Base-by-base conservation (phyloP, 805 yeast genomes). In the Candida tammaniensis region DNA sequence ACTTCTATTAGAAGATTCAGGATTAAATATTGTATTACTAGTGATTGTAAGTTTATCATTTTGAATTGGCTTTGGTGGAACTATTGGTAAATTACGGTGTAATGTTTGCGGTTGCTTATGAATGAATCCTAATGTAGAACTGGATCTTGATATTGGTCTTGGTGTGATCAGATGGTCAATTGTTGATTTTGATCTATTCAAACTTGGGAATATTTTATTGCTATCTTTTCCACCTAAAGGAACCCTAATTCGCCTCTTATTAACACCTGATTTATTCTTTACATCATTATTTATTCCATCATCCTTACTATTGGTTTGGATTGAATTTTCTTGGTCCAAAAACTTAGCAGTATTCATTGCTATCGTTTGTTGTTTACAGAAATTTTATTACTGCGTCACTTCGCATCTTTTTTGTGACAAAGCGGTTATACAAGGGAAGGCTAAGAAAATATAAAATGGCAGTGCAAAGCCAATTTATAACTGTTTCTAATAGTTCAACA, bases 171-270 rank as follows among this genome's bases (percentile, higher is more conserved):
- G n/a, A 24, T 33, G 27, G n/a, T 43, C 44, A 6, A 40, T 25
- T 10, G 50, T 37, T 6, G 62, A 46, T 27, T 58, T 55, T 4
- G 68, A 59, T 31, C 68, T 51, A 27, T 46, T 59, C 35, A 66
- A 50, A 3, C 9, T 8, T 6, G 60, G 57, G 17, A 52, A 26
- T 13, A 42, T 42, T 24, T 41, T 42, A 44, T 66, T 66, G 24
- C 51, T 59, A 44, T 59, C 61, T 38, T 66, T 66, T 2, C 71
- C 71, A 4, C 69, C 66, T 31, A 65, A 52, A 3, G 72, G 72
- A 7, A 55, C 48, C 35, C 72, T 46, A 13, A 40, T 14, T 23
- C 32, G 30, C 21, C 21, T 32, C 18, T 24, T 36, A n/a, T n/a
- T n/a, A n/a, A n/a, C n/a, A n/a, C n/a, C n/a, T n/a, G n/a, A n/a